phyloP scores from a whole-genome alignment of 2,329 filamentous ascomycete genomes.

The Hypocrella siamensis region DNA sequence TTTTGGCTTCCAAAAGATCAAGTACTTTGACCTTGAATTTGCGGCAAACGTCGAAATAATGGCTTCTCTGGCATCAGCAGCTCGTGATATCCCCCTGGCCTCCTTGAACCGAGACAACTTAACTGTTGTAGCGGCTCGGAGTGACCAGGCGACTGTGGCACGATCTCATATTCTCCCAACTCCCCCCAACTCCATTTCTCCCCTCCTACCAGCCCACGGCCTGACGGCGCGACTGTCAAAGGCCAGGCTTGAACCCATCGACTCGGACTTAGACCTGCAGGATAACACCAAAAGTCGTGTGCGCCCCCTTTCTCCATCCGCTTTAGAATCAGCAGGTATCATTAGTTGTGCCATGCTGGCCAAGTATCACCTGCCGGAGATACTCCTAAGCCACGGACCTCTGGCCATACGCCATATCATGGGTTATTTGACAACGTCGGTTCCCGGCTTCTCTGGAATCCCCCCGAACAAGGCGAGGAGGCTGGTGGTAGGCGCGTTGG shows the following conservation, averaged over 20 bases:
- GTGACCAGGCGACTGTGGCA: conserved; percentile 44
- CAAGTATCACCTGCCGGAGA: conserved; percentile 78
- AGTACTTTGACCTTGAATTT: conserved; percentile 27
- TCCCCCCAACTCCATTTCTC: conserved; percentile 90
- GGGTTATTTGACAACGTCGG: conserved; percentile 81
- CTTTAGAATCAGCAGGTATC: conserved; percentile 56
- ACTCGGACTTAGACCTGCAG: conserved; percentile 78
- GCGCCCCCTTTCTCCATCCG: conserved; percentile 28
- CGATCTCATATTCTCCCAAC: conserved; percentile 58
- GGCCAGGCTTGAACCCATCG: conserved; percentile 47
- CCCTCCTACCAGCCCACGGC: conserved; percentile 67
- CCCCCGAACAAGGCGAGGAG: conserved; percentile 79
- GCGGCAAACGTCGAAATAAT: conserved; percentile 27
- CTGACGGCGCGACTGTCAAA: conserved; percentile 52
- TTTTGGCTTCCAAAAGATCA: conserved; percentile 16
- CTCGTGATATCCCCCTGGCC: conserved; percentile 51
- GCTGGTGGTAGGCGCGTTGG: conserved; percentile 80
- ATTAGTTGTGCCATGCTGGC: conserved; percentile 79
- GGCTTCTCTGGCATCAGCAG: conserved; percentile 51
- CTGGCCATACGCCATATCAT: conserved; percentile 91
- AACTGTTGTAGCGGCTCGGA: conserved; percentile 54
- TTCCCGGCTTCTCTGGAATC: conserved; percentile 83
- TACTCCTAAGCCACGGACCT: conserved; percentile 78
- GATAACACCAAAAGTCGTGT: conserved; percentile 27
- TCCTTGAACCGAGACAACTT: conserved; percentile 52